Evolutionary conservation across 73 alveolate species (phyloP).

Genomic region (Blepharisma japonicum): DNA sequence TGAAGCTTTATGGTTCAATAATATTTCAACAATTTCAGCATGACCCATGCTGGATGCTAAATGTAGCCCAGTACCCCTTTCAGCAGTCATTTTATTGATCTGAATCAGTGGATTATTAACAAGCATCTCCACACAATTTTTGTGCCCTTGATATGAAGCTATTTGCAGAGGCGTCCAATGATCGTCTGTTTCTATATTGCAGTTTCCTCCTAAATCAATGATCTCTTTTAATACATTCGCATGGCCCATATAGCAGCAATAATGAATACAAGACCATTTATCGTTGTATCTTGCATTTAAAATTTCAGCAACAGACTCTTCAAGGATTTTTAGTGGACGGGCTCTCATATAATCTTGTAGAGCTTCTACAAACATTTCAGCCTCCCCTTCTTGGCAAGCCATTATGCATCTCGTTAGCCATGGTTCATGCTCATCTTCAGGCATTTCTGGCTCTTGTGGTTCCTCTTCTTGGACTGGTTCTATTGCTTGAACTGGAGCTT

Average conservation of each 20-base stretch:
- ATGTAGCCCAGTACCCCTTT: conserved; percentile 6
- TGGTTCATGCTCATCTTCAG: too few relatives aligned
- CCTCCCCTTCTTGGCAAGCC: too few relatives aligned
- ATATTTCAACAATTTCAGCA: neutral
- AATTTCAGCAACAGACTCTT: too few relatives aligned
- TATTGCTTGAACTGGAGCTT: too few relatives aligned
- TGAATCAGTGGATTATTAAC: neutral
- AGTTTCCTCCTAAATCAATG: neutral
- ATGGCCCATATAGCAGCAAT: conserved; percentile 10
- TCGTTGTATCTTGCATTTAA: too few relatives aligned
- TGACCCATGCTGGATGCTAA: neutral
- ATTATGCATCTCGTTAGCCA: too few relatives aligned
- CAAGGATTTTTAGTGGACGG: too few relatives aligned
- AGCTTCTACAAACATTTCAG: too few relatives aligned
- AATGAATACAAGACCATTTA: conserved; percentile 1
- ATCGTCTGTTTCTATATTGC: conserved; percentile 2
- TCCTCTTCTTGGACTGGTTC: too few relatives aligned
- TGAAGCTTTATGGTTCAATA: conserved; percentile 3
- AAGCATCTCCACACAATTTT: neutral
- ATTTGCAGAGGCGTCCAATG: conserved; percentile 4
- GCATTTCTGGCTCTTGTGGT: too few relatives aligned
- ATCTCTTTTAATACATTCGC: neutral
- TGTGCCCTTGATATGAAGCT: conserved; percentile 7
- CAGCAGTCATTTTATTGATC: neutral
- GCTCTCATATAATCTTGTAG: too few relatives aligned